phyloP scores from a whole-genome alignment of 2,329 filamentous ascomycete species.

The Trichophyton equinum region DNA sequence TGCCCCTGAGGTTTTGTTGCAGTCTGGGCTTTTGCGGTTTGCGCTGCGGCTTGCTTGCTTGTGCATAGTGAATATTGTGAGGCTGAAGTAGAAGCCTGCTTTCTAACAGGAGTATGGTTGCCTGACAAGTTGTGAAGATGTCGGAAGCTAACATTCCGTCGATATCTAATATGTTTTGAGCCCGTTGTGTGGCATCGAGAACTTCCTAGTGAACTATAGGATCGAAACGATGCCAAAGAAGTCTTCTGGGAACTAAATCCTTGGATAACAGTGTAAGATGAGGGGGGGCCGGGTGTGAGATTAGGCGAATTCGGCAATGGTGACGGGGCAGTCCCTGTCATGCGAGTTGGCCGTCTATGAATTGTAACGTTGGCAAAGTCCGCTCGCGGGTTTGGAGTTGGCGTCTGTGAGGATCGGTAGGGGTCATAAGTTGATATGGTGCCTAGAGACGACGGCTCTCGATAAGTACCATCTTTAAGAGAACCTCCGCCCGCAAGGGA shows the following conservation, averaged over 20 bases:
- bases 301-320: background rate
- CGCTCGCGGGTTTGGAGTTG: conserved; percentile 37
- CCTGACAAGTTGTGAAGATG: conserved; percentile 37
- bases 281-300: conserved; percentile 1
- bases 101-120: conserved; percentile 18
- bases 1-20: conserved; percentile 14
- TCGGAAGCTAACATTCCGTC: conserved; percentile 51
- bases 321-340: background rate
- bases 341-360: conserved; percentile 38
- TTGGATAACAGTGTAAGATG: conserved; percentile 7
- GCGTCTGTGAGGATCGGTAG: conserved; percentile 56
- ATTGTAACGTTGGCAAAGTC: conserved; percentile 57
- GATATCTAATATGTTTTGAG: conserved; percentile 35
- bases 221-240: conserved; percentile 30
- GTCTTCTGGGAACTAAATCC: conserved; percentile 21
- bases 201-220: conserved; percentile 38
- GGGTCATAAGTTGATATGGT: conserved; percentile 65
- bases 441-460: conserved; percentile 29
- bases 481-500: conserved; percentile 45
- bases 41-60: conserved; percentile 16
- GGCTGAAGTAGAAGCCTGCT: conserved; percentile 16
- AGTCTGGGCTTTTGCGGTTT: conserved; percentile 10
- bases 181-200: conserved; percentile 25
- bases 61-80: conserved; percentile 18
- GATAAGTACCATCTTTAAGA: conserved; percentile 38